Evolutionary conservation across 306 rosid species (phyloP).

Genomic region (Abrus pulchellus): DNA sequence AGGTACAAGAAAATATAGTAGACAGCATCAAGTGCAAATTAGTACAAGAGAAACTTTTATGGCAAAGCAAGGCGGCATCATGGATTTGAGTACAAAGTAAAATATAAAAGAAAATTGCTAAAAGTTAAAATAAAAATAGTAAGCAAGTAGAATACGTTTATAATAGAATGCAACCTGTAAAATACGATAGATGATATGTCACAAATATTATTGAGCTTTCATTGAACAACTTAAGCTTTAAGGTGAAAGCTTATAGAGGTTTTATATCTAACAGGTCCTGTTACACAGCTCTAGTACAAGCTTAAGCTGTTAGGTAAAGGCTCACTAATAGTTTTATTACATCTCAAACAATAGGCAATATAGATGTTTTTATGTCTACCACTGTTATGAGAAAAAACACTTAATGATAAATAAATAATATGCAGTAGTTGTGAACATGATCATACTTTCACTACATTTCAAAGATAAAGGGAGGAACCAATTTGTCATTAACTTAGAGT

Average conservation of each 20-base stretch:
- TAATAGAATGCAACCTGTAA: constrained; percentile 19
- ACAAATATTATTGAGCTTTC: constrained; percentile 10
- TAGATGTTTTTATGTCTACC: constrained; percentile 10
- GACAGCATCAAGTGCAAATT: constrained; percentile 31
- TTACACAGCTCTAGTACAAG: not conserved
- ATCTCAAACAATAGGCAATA: constrained; percentile 16
- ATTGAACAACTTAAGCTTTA: constrained; percentile 14
- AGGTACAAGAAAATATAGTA: constrained; percentile 37
- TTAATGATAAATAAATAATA: not conserved
- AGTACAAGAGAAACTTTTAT: constrained; percentile 22
- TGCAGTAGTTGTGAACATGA: constrained; percentile 14
- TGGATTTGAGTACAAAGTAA: constrained; percentile 17
- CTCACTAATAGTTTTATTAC: not conserved
- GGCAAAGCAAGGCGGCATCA: constrained; percentile 30
- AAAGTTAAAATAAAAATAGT: constrained; percentile 31
- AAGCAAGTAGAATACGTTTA: constrained; percentile 17
- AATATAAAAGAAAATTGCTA: not conserved
- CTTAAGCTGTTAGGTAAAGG: constrained; percentile 10
- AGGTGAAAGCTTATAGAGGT: not conserved
- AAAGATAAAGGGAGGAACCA: constrained; percentile 2
- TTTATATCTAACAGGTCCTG: not conserved
- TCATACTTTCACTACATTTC: constrained; percentile 1
- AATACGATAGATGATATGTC: constrained; percentile 29
- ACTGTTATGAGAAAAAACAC: constrained; percentile 12
- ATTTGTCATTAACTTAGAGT: constrained; percentile 27